Conservation (phyloP, 192 early-diverging fungal genomes). For the Backusella parvicylindrica region DNA sequence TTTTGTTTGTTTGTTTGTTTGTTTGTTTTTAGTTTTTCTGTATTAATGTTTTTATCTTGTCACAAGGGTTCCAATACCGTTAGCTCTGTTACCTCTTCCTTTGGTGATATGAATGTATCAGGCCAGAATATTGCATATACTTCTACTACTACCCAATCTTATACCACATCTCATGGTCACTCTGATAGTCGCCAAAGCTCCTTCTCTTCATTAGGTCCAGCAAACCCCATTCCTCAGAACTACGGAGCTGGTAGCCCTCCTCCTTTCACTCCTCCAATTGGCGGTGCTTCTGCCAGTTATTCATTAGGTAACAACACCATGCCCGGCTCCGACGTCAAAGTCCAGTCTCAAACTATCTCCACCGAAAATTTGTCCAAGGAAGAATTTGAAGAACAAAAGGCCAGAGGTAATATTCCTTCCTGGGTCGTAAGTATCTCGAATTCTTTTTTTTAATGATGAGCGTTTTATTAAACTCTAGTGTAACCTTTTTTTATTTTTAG, state of each 20-base stretch:
- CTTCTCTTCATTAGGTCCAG: slow-evolving; percentile 22
- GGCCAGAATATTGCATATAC: background rate
- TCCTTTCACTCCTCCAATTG: slow-evolving; percentile 28
- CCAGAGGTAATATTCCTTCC: slow-evolving; percentile 14
- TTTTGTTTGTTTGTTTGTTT: background rate
- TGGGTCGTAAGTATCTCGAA: slow-evolving; percentile 22
- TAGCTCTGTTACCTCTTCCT: slow-evolving; percentile 1
- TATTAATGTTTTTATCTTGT: slow-evolving; percentile 1
- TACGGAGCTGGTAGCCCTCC: slow-evolving; percentile 33
- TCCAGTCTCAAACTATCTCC: background rate
- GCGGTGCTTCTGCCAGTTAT: background rate
- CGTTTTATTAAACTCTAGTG: background rate
- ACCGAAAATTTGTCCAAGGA: background rate
- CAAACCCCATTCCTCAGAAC: slow-evolving; percentile 21
- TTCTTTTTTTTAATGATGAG: background rate
- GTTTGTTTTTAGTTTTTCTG: background rate
- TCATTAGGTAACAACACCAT: background rate
- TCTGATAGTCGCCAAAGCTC: slow-evolving; percentile 11
- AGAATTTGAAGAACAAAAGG: slow-evolving; percentile 7
- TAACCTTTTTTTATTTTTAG: slow-evolving; percentile 15
- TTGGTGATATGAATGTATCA: background rate
- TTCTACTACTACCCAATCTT: background rate
- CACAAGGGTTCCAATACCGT: slow-evolving; percentile 2
- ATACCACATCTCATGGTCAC: background rate
- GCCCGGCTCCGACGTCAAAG: background rate